Evolutionary conservation across 2,329 filamentous ascomycete genomes (phyloP), one percentile per base, ranked within the genome.

Genomic region (Aspergillus sclerotialis): DNA sequence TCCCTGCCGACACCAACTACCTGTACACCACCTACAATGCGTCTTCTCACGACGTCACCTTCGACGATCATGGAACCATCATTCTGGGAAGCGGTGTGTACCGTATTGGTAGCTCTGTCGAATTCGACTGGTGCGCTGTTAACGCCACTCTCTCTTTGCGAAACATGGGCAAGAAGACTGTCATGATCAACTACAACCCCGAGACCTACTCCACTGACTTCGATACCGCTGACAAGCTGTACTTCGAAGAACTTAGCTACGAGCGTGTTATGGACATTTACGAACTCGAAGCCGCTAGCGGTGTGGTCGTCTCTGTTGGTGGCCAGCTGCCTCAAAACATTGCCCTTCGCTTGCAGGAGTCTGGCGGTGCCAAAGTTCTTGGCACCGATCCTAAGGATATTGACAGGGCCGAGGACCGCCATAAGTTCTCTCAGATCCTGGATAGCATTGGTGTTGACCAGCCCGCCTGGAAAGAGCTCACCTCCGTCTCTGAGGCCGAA

Each of bases 241-340:
- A 96, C 67, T 98, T 98, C 46, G 92, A 96, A 52, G 92, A 98
- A 65, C 68, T 96, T 35, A 92, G 83, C 63, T 96, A 95, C 60
- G 92, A 96, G 69, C 82, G 90, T 57, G 90, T 96, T 7, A 94
- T 96, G 87, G 92, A 98, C 62, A 96, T 96, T 46, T 95, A 95
- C 61, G 92, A 96, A 63, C 76, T 96, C 11, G 92, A 96, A 65
- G 70, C 71, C 38, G 81, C 89, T 5, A 78, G 73, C 35, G 90
- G 89, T 50, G 87, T 96, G 16, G 89, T 96, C 4, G 90, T 96
- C 6, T 95, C 88, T 39, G 88, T 96, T 8, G 92, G 92, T 56
- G 92, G 92, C 28, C 92, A 98, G 66, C 76, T 96, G 40, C 89
- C 92, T 3, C 92, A 98, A 67, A 96, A 96, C 70, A 95, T 96